Conservation (phyloP, 371 early-diverging fungal genomes). For the Umbelopsis sp. region DNA sequence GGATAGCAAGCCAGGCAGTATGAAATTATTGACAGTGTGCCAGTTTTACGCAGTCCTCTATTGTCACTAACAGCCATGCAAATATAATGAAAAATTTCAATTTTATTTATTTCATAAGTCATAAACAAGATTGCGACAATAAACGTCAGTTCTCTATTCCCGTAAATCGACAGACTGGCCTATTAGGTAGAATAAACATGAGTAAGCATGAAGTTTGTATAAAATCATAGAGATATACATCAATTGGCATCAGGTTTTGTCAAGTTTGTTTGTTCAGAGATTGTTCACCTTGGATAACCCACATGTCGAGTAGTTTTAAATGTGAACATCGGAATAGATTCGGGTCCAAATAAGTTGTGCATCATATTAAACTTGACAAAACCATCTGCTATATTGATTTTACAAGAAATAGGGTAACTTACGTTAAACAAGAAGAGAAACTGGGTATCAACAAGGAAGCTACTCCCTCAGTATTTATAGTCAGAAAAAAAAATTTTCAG, state of each 20-base stretch:
- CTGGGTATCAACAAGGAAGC: neutral
- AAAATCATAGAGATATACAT: too few relatives aligned
- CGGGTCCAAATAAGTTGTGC: conserved; percentile 16
- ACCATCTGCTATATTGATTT: neutral
- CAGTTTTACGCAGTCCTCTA: too few relatives aligned
- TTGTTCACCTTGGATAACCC: conserved; percentile 14
- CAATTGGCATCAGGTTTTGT: neutral
- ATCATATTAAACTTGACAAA: conserved; percentile 10
- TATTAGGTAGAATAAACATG: too few relatives aligned
- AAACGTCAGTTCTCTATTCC: too few relatives aligned
- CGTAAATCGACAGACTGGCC: too few relatives aligned
- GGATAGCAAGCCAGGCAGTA: too few relatives aligned
- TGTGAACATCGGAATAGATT: conserved; percentile 18
- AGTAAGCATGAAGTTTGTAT: too few relatives aligned
- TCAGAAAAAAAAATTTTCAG: neutral
- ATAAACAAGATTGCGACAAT: too few relatives aligned
- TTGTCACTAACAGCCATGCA: too few relatives aligned
- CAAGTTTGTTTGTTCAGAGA: conserved; percentile 18
- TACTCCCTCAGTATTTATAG: neutral
- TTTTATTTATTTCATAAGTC: too few relatives aligned
- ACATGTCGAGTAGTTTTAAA: conserved; percentile 17
- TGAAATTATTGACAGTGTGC: too few relatives aligned
- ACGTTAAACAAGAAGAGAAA: neutral
- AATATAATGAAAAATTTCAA: too few relatives aligned
- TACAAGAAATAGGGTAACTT: neutral